Evolutionary conservation across 2,329 filamentous ascomycete genomes (phyloP).

Genomic region (Plectosphaerella sp.): DNA sequence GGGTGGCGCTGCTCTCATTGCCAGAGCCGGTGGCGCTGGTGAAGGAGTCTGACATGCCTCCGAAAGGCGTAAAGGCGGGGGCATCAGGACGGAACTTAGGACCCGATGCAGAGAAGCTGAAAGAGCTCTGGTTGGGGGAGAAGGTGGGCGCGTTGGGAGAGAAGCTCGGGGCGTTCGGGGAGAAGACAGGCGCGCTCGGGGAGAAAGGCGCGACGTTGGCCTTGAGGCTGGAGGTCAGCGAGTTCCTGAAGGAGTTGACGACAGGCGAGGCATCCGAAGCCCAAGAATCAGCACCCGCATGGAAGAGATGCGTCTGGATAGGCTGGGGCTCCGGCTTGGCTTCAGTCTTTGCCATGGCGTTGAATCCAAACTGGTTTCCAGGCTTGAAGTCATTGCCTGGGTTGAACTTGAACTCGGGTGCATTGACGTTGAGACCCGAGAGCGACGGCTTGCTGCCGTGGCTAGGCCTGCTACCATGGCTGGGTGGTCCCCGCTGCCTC

Average conservation of each 20-base stretch:
- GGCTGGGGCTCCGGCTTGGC: conserved; percentile 36
- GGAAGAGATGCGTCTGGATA: conserved; percentile 28
- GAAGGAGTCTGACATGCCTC: conserved; percentile 41
- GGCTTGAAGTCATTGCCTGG: conserved; percentile 48
- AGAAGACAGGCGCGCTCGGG: conserved; percentile 29
- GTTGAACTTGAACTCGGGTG: conserved; percentile 82
- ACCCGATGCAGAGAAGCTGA: conserved; percentile 63
- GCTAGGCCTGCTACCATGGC: conserved; percentile 30
- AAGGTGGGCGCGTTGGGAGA: conserved; percentile 55
- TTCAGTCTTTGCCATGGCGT: conserved; percentile 33
- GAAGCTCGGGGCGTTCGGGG: conserved; percentile 56
- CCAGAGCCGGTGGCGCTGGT: conserved; percentile 40
- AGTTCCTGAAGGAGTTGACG: conserved; percentile 33
- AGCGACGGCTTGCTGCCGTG: conserved; percentile 67
- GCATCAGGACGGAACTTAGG: conserved; percentile 73
- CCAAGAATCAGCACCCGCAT: conserved; percentile 22
- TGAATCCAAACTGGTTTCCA: conserved; percentile 43
- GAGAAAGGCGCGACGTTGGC: conserved; percentile 42
- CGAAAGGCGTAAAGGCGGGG: conserved; percentile 67
- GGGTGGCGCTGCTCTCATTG: conserved; percentile 35
- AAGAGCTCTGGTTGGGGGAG: conserved; percentile 60
- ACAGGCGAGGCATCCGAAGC: not conserved
- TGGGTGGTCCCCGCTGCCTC: conserved; percentile 21
- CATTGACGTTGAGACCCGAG: conserved; percentile 82
- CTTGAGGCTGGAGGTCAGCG: conserved; percentile 56